Evolutionary conservation across 371 early-diverging fungal species (phyloP).

Genomic region (Nematocida minor): DNA sequence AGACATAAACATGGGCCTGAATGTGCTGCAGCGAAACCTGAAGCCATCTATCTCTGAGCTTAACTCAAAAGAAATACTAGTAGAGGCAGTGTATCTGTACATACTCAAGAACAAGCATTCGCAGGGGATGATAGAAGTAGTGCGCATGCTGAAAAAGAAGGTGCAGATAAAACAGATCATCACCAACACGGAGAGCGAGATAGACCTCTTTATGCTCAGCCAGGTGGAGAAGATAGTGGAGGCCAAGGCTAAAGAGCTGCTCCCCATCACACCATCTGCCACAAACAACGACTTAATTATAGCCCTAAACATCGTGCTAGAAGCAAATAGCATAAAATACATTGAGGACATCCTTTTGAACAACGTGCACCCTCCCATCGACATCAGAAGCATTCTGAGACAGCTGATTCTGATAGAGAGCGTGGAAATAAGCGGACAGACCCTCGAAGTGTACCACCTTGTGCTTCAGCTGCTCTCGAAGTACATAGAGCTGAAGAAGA

Average conservation of each 20-base stretch:
- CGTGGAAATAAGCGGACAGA: background rate
- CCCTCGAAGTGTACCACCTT: slow-evolving; percentile 11
- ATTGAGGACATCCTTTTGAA: slow-evolving; percentile 1
- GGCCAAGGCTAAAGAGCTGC: background rate
- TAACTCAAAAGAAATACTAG: slow-evolving; percentile 11
- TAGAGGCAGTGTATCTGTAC: slow-evolving; percentile 34
- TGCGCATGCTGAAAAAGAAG: slow-evolving; percentile 28
- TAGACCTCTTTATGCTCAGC: background rate
- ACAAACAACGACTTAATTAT: slow-evolving; percentile 7
- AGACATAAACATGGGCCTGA: background rate
- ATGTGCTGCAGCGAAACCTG: slow-evolving; percentile 9
- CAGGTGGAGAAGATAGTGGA: background rate
- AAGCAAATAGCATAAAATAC: slow-evolving; percentile 1
- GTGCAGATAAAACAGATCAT: slow-evolving; percentile 12
- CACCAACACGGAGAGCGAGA: background rate
- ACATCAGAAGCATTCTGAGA: slow-evolving; percentile 3
- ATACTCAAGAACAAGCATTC: background rate
- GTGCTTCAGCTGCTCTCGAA: slow-evolving; percentile 8
- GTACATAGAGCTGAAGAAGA: slow-evolving; percentile 4
- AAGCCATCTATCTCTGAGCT: slow-evolving; percentile 8
- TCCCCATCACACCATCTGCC: slow-evolving; percentile 19
- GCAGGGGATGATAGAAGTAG: slow-evolving; percentile 7
- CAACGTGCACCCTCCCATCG: background rate
- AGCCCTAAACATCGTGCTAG: slow-evolving; percentile 18
- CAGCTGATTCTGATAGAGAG: slow-evolving; percentile 14